phyloP scores from a whole-genome alignment of 495 filamentous ascomycete genomes.

The Talaromyces liani region DNA sequence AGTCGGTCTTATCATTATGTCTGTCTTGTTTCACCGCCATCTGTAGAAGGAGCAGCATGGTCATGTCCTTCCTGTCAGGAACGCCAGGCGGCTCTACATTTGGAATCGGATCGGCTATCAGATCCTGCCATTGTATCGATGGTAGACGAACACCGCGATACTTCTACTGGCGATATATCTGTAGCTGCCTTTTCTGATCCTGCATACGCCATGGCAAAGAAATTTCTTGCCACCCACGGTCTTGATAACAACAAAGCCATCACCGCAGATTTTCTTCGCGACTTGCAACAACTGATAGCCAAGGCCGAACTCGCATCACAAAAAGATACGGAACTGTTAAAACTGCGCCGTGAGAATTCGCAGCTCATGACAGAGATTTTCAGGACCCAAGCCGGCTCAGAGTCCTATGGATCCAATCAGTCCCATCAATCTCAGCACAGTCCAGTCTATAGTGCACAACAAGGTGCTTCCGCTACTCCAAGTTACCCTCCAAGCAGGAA shows the following conservation, averaged over 20 bases:
- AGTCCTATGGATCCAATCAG: background rate
- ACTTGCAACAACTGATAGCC: background rate
- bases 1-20: slow-evolving; percentile 27
- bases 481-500: background rate
- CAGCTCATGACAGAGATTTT: background rate
- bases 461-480: background rate
- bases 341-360: background rate
- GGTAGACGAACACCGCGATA: background rate
- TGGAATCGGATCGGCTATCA: background rate
- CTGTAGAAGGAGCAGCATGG: background rate
- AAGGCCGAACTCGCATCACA: background rate
- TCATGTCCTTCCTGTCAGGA: background rate
- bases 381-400: background rate
- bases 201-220: background rate
- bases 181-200: background rate
- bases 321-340: background rate
- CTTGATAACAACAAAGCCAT: slow-evolving; percentile 8
- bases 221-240: background rate
- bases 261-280: slow-evolving; percentile 12
- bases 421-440: background rate
- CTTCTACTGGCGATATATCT: background rate
- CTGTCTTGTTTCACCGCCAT: slow-evolving; percentile 15
- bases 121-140: background rate
- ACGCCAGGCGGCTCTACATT: background rate
- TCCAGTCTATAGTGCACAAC: background rate